A percentile compares a stretch with the other conserved stretches of the same genome.
Conservation (phyloP, 73 alveolate species). For the Paramecium pentaurelia region DNA sequence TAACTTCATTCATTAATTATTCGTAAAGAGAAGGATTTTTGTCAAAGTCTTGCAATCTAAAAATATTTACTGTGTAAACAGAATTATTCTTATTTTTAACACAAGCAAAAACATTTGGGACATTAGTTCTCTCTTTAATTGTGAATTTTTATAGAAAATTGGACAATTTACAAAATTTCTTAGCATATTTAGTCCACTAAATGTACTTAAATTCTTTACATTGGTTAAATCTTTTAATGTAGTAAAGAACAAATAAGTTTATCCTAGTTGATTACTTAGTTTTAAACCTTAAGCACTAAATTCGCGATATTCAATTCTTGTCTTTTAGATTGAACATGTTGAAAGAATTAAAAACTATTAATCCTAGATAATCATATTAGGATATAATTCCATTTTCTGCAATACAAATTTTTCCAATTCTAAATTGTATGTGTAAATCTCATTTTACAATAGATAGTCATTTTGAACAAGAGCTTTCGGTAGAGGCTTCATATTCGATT, state of each 20-base stretch:
- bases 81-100: conserved; percentile 1
- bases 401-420: neutral
- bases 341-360: neutral
- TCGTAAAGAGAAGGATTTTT: conserved; percentile 9
- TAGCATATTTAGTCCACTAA: conserved; percentile 19
- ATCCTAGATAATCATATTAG: conserved; percentile 18
- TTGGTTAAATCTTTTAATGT: neutral
- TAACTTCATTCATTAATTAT: conserved; percentile 22
- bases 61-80: conserved; percentile 3
- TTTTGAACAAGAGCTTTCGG: neutral
- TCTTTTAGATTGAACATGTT: conserved; percentile 14
- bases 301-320: neutral
- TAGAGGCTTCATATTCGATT: neutral
- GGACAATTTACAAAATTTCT: conserved; percentile 2
- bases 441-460: neutral
- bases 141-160: neutral
- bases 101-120: conserved; percentile 36
- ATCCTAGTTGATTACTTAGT: neutral
- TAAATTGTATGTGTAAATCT: neutral
- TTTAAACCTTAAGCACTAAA: neutral
- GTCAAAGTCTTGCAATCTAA: neutral
- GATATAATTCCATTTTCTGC: neutral
- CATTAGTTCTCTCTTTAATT: neutral
- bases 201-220: neutral
- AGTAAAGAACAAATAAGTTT: conserved; percentile 13